Conservation (phyloP, 1,139 yeast species). For the Sugiyamaella pinicola region DNA sequence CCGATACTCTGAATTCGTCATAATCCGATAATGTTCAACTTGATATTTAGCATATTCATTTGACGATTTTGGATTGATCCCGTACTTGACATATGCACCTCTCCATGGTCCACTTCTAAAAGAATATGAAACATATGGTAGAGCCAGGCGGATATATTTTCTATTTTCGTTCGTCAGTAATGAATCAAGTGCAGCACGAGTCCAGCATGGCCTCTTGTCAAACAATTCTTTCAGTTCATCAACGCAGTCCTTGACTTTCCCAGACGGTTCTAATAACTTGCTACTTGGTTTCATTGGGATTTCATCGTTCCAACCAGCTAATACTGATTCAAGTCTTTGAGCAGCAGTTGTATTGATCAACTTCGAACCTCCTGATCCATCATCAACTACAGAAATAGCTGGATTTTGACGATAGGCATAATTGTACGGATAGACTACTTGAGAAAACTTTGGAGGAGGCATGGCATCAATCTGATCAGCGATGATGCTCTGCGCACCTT, state of each 20-base stretch:
- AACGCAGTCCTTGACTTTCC: slow-evolving; percentile 50
- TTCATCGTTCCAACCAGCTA: slow-evolving; percentile 51
- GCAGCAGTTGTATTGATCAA: slow-evolving; percentile 40
- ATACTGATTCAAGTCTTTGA: slow-evolving; percentile 42
- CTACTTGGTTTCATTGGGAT: slow-evolving; percentile 50
- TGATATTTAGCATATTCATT: slow-evolving; percentile 66
- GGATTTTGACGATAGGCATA: slow-evolving; percentile 68
- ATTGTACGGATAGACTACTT: slow-evolving; percentile 71
- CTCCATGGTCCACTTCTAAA: slow-evolving; percentile 95
- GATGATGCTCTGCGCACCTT: slow-evolving; percentile 38
- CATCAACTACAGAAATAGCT: slow-evolving; percentile 54
- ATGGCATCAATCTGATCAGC: slow-evolving; percentile 62
- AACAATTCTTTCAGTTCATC: slow-evolving; percentile 58
- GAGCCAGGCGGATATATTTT: slow-evolving; percentile 61
- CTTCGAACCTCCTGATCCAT: slow-evolving; percentile 47
- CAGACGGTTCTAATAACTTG: slow-evolving; percentile 44
- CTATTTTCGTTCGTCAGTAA: slow-evolving; percentile 55
- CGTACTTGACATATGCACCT: slow-evolving; percentile 78
- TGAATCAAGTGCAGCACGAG: slow-evolving; percentile 66
- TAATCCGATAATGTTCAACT: slow-evolving; percentile 77
- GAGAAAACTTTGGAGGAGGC: slow-evolving; percentile 86
- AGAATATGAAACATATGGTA: slow-evolving; percentile 81
- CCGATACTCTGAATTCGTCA: slow-evolving; percentile 42
- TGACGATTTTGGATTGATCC: slow-evolving; percentile 71
- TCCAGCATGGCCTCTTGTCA: slow-evolving; percentile 79